Base-by-base conservation (phyloP, 441 rosid species). In the Populus hybrid region DNA sequence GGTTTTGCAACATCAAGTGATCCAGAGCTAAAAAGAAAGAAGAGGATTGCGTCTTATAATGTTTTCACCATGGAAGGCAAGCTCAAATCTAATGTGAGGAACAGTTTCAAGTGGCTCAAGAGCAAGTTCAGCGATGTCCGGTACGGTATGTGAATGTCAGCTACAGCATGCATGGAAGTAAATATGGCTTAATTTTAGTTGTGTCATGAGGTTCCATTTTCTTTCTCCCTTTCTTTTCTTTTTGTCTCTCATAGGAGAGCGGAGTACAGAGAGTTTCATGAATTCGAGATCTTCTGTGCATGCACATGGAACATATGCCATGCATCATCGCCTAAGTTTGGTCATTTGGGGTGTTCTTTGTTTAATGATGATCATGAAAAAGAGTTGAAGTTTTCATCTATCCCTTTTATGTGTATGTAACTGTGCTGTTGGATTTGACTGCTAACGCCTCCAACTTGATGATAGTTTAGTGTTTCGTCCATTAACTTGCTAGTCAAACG, bases 31-130 rank as follows among this genome's bases (percentile, higher is more conserved):
- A 89, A 91, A 83, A 92, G 99, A 82, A 93, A 90, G 92, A 95
- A 89, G 89, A 88, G 97, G 83, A 85, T 95, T 0, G 98, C 99
- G 1, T 85, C 95, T 16, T 95, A 95, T 81, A 93, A 95, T 70
- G 88, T 89, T 32, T 89, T 91, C 57, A 83, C 94, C 2, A 34
- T 85, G 63, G 99, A 95, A 81, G 92, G 91, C 30, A 93, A 92
- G 86, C 84, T 95, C 35, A 95, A 95, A 80, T 91, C 89, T 14
- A 86, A 91, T 77, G 80, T 93, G 5, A 86, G 90, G 78, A 93
- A 76, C 87, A 90, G 96, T 85, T 89, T 95, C 85, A 95, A 93
- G 85, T 93, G 98, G 98, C 89, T 95, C 89, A 92, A 95, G 87
- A 87, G 72, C 93, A 95, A 93, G 87, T 74, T 91, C 67, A 84